Conservation (phyloP, 306 rosid species). For the Abrus precatorius region DNA sequence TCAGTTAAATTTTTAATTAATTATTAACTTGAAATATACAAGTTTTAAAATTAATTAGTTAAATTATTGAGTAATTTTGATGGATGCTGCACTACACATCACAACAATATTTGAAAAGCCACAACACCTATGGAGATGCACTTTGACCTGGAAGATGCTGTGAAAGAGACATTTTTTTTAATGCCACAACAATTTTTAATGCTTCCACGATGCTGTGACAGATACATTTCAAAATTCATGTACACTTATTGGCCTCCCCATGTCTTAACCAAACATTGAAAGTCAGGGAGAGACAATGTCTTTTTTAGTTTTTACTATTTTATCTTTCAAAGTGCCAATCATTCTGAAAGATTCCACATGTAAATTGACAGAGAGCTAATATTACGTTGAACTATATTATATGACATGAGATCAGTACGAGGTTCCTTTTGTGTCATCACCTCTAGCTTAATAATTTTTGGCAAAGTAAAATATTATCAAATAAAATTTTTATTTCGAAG, state of each 20-base stretch:
- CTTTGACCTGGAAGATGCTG: not conserved
- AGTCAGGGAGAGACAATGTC: not conserved
- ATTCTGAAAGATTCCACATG: not conserved
- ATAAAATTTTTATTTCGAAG: not conserved
- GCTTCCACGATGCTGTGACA: not conserved
- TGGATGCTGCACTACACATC: no score
- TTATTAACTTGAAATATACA: no score
- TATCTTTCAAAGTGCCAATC: not conserved
- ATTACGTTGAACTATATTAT: not conserved
- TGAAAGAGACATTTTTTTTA: not conserved
- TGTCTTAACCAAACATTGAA: not conserved
- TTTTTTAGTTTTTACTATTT: not conserved
- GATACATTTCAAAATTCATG: not conserved
- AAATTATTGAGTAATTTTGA: no score
- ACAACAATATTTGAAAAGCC: no score
- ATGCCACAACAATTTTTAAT: not conserved
- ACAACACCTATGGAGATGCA: no score
- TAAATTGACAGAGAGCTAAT: constrained; percentile 1
- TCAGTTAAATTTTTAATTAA: no score
- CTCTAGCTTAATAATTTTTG: no score
- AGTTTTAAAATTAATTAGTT: no score
- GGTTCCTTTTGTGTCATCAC: not conserved
- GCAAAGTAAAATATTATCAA: not conserved
- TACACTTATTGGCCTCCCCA: not conserved
- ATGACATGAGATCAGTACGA: not conserved